Evolutionary conservation across 805 yeast species (phyloP), one percentile per base, ranked within the genome.

Genomic region (Groenewaldozyma tartarivorans): DNA sequence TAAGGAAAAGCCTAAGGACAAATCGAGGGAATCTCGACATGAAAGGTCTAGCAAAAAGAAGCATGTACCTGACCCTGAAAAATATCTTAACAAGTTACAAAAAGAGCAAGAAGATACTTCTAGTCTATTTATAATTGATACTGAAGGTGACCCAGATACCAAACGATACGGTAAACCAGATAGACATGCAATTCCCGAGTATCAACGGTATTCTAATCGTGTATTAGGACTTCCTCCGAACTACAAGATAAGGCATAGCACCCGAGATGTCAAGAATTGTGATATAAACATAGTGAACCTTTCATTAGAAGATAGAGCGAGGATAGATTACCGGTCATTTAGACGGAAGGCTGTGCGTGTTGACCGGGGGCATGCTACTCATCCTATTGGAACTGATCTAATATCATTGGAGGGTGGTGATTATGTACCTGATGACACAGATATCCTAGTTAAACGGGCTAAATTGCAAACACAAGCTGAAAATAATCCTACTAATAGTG

Each of bases 131-230:
- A 4, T 17, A 3, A 15, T 31, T 9, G 47, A 44, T 27, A 32
- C 17, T 5, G 21, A 13, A 3, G 47, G 47, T 20, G 44, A 44
- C 24, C 18, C 11, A 7, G 16, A 42, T 3, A 44, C 40, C 22
- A 16, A 21, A 21, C 13, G 32, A 11, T 44, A 35, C 30, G 40
- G 40, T 7, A 39, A 43, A 19, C 40, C 43, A 4, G 26, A 44
- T 29, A 5, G 34, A 18, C 35, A 21, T 17, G 20, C 35, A 9
- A 26, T 41, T 3, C 47, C 47, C 9, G n/a, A 15, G 15, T 44
- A 44, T 30, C 3, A 33, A 9, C 33, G 47, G 5, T 44, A 17
- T 9, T 32, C 44, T 2, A 3, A 3, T 5, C 16, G 31, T 4
- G 44, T 44, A 2, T 7, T 41, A 2, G 47, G 47, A 13, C 27